A percentile compares a stretch with the other conserved stretches of the same genome.
Conservation (phyloP, 371 early-diverging fungal genomes). For the Blakeslea trispora region DNA sequence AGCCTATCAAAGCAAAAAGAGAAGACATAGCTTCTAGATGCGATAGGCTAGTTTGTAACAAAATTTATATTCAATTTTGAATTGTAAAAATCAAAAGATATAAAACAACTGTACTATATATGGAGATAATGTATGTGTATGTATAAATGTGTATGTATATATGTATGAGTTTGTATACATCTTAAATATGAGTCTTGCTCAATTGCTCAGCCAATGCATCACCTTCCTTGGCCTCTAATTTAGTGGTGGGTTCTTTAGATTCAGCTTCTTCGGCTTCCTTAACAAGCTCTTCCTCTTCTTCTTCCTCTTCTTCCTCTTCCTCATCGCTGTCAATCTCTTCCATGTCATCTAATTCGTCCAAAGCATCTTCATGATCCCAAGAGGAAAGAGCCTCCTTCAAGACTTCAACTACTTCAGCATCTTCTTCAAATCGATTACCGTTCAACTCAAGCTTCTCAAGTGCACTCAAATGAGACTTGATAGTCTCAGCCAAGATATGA, state of each 20-base stretch:
- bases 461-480: conserved; percentile 60
- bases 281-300: conserved; percentile 51
- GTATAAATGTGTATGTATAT: background rate
- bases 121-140: background rate
- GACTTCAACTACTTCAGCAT: conserved; percentile 71
- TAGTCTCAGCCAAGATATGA: conserved; percentile 62
- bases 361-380: conserved; percentile 73
- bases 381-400: conserved; percentile 71
- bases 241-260: conserved; percentile 27
- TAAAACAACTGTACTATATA: background rate
- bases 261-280: conserved; percentile 36
- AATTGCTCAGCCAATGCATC: conserved; percentile 41
- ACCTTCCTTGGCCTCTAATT: conserved; percentile 27
- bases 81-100: background rate
- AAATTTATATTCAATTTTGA: too few relatives aligned
- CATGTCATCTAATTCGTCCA: conserved; percentile 96
- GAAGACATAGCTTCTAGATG: too few relatives aligned
- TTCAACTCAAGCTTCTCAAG: conserved; percentile 82
- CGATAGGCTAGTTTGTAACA: too few relatives aligned
- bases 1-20: too few relatives aligned
- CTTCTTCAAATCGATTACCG: conserved; percentile 88
- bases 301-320: conserved; percentile 75
- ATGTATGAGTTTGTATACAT: background rate
- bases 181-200: conserved; percentile 50
- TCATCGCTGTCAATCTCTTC: conserved; percentile 77